Conservation (phyloP, 441 rosid species). For the Capsella rubella region DNA sequence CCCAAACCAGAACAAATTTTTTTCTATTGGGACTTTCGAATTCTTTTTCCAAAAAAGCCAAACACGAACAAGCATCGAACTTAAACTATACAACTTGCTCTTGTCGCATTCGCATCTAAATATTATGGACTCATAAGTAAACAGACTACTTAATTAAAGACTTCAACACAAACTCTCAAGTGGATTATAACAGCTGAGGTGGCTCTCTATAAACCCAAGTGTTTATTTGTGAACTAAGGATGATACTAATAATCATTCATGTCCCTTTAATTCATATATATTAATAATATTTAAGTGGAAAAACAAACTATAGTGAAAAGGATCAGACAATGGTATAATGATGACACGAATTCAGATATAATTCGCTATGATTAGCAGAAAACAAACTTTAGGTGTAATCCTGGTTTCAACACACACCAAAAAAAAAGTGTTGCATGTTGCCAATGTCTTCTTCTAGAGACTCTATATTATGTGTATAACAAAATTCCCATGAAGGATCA, state of each 20-base stretch:
- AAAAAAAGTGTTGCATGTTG: background rate
- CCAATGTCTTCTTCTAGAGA: slow-evolving; percentile 10
- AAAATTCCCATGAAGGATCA: background rate
- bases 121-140: background rate
- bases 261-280: slow-evolving; percentile 22
- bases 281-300: slow-evolving; percentile 25
- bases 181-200: slow-evolving; percentile 15
- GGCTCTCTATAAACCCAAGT: slow-evolving; percentile 16
- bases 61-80: background rate
- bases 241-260: background rate
- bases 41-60: background rate
- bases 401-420: background rate
- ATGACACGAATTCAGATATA: background rate
- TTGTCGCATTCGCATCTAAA: slow-evolving; percentile 10
- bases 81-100: background rate
- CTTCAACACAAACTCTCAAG: slow-evolving; percentile 9
- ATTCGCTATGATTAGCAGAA: slow-evolving; percentile 10
- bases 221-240: background rate
- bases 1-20: slow-evolving; percentile 29
- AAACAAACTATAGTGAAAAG: background rate
- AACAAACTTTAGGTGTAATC: background rate
- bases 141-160: background rate
- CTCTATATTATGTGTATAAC: background rate
- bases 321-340: slow-evolving; percentile 1
- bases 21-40: background rate